Conservation (phyloP, 2,329 filamentous ascomycete genomes). For the Hirsutella minnesotensis region DNA sequence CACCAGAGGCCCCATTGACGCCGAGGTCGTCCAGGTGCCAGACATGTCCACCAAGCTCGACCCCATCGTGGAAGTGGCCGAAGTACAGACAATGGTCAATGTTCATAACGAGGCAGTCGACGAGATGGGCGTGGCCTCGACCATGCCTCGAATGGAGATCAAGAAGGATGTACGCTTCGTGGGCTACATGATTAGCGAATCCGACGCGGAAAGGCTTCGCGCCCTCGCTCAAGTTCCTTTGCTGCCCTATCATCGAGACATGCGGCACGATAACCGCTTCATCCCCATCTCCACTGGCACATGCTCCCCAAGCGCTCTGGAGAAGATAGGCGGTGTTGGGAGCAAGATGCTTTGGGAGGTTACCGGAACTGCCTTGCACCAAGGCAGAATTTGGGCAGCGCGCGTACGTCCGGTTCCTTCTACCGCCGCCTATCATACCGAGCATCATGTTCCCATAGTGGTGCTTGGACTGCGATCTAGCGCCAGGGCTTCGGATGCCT, state of each 20-base stretch:
- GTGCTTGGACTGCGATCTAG: slow-evolving; percentile 72
- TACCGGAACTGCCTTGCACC: slow-evolving; percentile 59
- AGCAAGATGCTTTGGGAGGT: slow-evolving; percentile 77
- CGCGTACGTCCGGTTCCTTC: slow-evolving; percentile 61
- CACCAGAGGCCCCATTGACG: slow-evolving; percentile 52
- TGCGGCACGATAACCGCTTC: slow-evolving; percentile 77
- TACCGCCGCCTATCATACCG: slow-evolving; percentile 60
- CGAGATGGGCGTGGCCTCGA: slow-evolving; percentile 20
- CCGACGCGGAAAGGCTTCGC: slow-evolving; percentile 61
- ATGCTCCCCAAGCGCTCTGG: slow-evolving; percentile 58
- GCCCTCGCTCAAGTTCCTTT: slow-evolving; percentile 53
- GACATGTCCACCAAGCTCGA: slow-evolving; percentile 65
- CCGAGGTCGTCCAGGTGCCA: slow-evolving; percentile 77
- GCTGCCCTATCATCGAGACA: slow-evolving; percentile 52
- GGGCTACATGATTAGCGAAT: slow-evolving; percentile 68
- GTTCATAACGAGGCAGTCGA: slow-evolving; percentile 56
- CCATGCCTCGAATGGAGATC: slow-evolving; percentile 48
- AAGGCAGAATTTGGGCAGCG: slow-evolving; percentile 81
- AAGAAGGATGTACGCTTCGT: slow-evolving; percentile 87
- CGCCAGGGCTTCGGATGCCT: slow-evolving; percentile 66
- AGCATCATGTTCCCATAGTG: slow-evolving; percentile 66
- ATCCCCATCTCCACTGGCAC: slow-evolving; percentile 80
- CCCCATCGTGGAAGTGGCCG: slow-evolving; percentile 66
- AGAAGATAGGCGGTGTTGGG: slow-evolving; percentile 79
- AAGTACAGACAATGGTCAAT: slow-evolving; percentile 84